A percentile compares a stretch with the other conserved stretches of the same genome.
Evolutionary conservation across 768 basidiomycete genomes (phyloP).

Genomic region (Polyporus arcularius): DNA sequence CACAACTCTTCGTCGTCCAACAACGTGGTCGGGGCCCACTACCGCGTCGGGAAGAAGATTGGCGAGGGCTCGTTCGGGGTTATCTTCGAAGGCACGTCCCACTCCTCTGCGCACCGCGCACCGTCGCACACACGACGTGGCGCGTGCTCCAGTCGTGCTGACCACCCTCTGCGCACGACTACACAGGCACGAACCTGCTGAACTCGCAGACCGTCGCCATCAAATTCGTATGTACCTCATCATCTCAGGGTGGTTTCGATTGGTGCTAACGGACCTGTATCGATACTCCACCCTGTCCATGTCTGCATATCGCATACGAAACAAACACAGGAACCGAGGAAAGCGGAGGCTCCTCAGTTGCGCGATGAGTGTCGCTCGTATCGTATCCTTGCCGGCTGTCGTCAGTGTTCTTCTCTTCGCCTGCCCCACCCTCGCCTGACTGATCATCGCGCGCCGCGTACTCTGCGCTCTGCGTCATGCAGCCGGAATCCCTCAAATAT

Average conservation of each 20-base stretch:
- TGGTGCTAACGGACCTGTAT: background rate
- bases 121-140: constrained; percentile 3
- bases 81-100: constrained; percentile 77
- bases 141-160: background rate
- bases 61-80: constrained; percentile 99
- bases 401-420: constrained; percentile 41
- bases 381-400: constrained; percentile 85
- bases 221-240: constrained; percentile 86
- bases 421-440: background rate
- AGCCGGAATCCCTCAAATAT: constrained; percentile 99
- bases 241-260: constrained; percentile 7
- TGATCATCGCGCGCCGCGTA: background rate
- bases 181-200: constrained; percentile 89
- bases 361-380: constrained; percentile 98
- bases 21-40: constrained; percentile 93
- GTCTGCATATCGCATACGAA: too few relatives aligned
- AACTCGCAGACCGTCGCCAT: constrained; percentile 99
- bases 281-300: background rate
- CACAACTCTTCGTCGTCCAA: constrained; percentile 59
- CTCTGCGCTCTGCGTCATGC: constrained; percentile 20
- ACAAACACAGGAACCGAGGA: constrained; percentile 70
- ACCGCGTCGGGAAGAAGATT: constrained; percentile 98
- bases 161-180: background rate
- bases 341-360: constrained; percentile 96
- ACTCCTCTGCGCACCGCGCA: constrained; percentile 1